These are phyloP conservation scores for Peltaster fructicola DNA, from an alignment of 2,329 filamentous ascomycete genomes.

Conservation along the genomic window DNA sequence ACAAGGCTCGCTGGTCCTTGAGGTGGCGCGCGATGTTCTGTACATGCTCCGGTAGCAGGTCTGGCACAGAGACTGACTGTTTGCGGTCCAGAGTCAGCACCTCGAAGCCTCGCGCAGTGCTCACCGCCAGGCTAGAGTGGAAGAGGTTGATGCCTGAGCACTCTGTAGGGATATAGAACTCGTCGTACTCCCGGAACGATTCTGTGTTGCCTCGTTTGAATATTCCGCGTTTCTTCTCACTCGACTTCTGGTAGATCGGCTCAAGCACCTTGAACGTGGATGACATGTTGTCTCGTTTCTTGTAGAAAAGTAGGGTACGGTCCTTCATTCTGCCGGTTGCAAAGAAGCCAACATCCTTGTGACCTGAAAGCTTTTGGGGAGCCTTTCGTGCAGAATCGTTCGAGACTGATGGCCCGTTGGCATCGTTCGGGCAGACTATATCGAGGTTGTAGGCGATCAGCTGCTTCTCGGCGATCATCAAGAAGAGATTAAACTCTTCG, in stretches of 20 bases:
- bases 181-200: slow-evolving; percentile 94
- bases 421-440: slow-evolving; percentile 46
- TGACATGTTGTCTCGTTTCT: slow-evolving; percentile 72
- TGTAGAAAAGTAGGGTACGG: slow-evolving; percentile 85
- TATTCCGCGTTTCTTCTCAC: slow-evolving; percentile 60
- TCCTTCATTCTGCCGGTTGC: slow-evolving; percentile 96
- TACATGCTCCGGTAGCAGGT: slow-evolving; percentile 60
- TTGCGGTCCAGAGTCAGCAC: slow-evolving; percentile 96
- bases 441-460: slow-evolving; percentile 90
- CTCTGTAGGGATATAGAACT: slow-evolving; percentile 94
- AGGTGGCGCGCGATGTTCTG: slow-evolving; percentile 74
- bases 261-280: slow-evolving; percentile 93
- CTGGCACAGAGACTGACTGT: slow-evolving; percentile 81
- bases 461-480: slow-evolving; percentile 80
- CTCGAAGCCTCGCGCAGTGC: slow-evolving; percentile 83
- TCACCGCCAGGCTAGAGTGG: slow-evolving; percentile 81
- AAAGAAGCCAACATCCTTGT: slow-evolving; percentile 91
- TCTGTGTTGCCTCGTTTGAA: slow-evolving; percentile 63
- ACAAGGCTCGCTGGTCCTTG: slow-evolving; percentile 64
- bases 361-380: slow-evolving; percentile 75
- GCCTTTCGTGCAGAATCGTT: slow-evolving; percentile 64
- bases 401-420: slow-evolving; percentile 15
- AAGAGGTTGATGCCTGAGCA: slow-evolving; percentile 93
- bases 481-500: slow-evolving; percentile 85
- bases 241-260: slow-evolving; percentile 82